Conservation (phyloP, 768 basidiomycete species). For the Pleurotus ostreatus region DNA sequence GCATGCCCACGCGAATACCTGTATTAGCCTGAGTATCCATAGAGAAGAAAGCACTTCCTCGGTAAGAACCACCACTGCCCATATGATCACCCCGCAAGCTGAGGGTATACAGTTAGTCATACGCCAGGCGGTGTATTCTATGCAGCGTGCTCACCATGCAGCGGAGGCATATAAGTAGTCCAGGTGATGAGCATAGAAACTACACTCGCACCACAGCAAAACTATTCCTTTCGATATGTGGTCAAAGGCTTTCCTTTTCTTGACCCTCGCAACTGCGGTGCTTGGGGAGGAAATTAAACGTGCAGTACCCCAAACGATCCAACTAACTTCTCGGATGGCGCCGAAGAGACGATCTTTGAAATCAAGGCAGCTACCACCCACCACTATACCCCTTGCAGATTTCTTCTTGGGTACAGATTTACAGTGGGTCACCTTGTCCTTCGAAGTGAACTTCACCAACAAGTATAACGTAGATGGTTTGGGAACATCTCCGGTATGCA, state of each 20-base stretch:
- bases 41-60: not conserved
- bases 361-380: slow-evolving; percentile 32
- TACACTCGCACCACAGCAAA: too few relatives aligned
- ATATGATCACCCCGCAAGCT: not conserved
- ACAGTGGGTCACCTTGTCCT: slow-evolving; percentile 32
- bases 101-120: not conserved
- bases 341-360: slow-evolving; percentile 20
- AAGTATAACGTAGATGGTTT: slow-evolving; percentile 36
- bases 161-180: not conserved
- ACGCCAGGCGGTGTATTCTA: not conserved
- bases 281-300: not conserved
- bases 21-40: not conserved
- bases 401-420: slow-evolving; percentile 56
- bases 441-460: not conserved
- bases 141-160: not conserved
- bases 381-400: slow-evolving; percentile 42
- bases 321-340: slow-evolving; percentile 21
- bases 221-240: not conserved
- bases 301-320: slow-evolving; percentile 25
- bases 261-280: not conserved
- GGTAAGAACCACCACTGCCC: not conserved
- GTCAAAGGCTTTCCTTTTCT: not conserved
- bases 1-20: not conserved
- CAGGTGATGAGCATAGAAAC: too few relatives aligned
- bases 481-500: slow-evolving; percentile 42